Evolutionary conservation across 306 rosid genomes (phyloP), one percentile per base, ranked within the genome.

Genomic region (Cicer cuneatum): DNA sequence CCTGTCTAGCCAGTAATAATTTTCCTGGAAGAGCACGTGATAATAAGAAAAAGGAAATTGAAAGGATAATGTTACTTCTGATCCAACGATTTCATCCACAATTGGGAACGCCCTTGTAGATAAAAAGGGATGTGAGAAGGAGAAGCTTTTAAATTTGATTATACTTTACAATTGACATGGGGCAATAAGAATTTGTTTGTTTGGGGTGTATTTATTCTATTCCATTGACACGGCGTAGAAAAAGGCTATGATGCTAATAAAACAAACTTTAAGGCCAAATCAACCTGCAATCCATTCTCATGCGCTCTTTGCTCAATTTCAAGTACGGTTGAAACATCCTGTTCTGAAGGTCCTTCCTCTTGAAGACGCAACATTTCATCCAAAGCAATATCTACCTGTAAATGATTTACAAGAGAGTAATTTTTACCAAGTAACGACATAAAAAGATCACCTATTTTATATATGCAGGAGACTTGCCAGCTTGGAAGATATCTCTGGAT

Each of bases 241-340:
- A 69, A 65, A 45, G 74, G 57, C 76, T 64, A 65, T 21, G 52
- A 75, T 57, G 56, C 47, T 48, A 65, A 70, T 59, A 74, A 49
- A 69, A 48, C 38, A 79, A 72, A 46, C 47, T 70, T 69, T n/a
- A 52, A 78, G 43, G 61, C 70, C 21, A 78, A 52, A 62, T 71
- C 61, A 72, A 93, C 98, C 96, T 93, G 98, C 82, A 87, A 89
- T 84, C 97, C 98, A 86, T 91, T 94, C 82, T 94, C 98, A 78
- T 87, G 96, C 56, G 97, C 95, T 80, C 98, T 81, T 80, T 91
- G 97, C 84, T 94, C 98, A 77, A 94, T 91, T 86, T 94, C 98
- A 53, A 94, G 97, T 78, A 90, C 65, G 33, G 96, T 83, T 59
- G 85, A 85, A 82, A 91, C 87, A 83, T 94, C 98, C 76, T 91